Evolutionary conservation across 2,329 filamentous ascomycete species (phyloP).

Genomic region (Didymella pomorum): DNA sequence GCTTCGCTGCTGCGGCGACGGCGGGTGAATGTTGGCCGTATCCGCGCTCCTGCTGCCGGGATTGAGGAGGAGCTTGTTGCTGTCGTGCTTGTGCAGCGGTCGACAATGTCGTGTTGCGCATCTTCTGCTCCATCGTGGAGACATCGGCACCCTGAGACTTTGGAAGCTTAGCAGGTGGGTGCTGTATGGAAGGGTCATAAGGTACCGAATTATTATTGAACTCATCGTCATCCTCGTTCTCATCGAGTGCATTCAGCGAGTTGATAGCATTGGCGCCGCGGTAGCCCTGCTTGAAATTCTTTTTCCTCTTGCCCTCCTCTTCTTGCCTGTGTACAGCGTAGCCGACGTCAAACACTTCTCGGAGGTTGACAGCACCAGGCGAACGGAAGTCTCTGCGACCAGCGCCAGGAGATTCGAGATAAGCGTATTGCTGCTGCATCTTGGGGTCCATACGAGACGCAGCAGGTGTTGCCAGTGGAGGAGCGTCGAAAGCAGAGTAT

Average conservation of each 20-base stretch:
- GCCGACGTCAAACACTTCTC: constrained; percentile 97
- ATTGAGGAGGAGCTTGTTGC: constrained; percentile 51
- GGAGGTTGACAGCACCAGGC: constrained; percentile 90
- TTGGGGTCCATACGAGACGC: constrained; percentile 65
- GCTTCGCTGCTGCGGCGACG: constrained; percentile 82
- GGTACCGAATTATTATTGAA: constrained; percentile 68
- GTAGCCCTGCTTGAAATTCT: constrained; percentile 78
- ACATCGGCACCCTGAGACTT: constrained; percentile 70
- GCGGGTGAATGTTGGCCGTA: constrained; percentile 90
- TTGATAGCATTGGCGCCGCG: constrained; percentile 70
- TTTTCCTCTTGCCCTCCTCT: constrained; percentile 90
- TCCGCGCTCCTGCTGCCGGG: constrained; percentile 64
- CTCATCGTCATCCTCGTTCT: constrained; percentile 71
- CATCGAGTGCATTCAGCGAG: constrained; percentile 70
- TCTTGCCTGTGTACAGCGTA: constrained; percentile 97
- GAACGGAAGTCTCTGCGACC: constrained; percentile 91
- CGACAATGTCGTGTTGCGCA: constrained; percentile 81
- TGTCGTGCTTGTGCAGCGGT: constrained; percentile 70
- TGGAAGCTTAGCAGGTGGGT: constrained; percentile 70
- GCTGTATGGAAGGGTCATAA: constrained; percentile 57
- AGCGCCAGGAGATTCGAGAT: constrained; percentile 68
- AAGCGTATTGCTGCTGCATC: constrained; percentile 60
- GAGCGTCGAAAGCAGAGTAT: constrained; percentile 71
- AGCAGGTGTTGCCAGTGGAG: constrained; percentile 74
- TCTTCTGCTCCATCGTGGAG: constrained; percentile 81